Conservation (phyloP, 345 rosid genomes). For the Leavenworthia alabamica region DNA sequence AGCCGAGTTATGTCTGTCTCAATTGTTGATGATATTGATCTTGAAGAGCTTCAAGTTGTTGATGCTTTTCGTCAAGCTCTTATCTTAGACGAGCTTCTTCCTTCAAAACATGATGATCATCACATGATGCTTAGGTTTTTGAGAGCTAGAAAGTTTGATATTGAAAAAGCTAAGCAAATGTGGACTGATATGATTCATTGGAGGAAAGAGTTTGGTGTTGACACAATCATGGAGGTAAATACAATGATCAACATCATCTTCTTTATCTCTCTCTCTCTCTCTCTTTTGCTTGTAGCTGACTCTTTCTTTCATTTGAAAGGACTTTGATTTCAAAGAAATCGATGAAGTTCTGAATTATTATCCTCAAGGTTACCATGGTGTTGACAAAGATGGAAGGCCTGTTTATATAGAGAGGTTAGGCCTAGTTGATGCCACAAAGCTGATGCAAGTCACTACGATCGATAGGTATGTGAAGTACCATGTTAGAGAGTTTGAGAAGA, state of each 20-base stretch:
- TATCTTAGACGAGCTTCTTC: conserved; percentile 69
- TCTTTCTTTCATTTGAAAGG: conserved; percentile 35
- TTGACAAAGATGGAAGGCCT: conserved; percentile 87
- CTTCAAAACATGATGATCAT: conserved; percentile 69
- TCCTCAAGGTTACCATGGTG: conserved; percentile 92
- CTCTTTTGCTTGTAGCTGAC: too few relatives aligned
- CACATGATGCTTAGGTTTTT: conserved; percentile 89
- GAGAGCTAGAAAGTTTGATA: conserved; percentile 80
- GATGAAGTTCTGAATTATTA: conserved; percentile 71
- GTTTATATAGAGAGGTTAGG: conserved; percentile 81
- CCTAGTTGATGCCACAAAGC: conserved; percentile 70
- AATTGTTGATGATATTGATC: conserved; percentile 53
- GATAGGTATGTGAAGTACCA: conserved; percentile 85
- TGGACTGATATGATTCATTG: conserved; percentile 86
- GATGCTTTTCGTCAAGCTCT: conserved; percentile 87
- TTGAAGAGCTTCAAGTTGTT: conserved; percentile 76
- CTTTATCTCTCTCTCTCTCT: background rate
- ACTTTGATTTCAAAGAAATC: conserved; percentile 70
- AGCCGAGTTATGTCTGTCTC: conserved; percentile 64
- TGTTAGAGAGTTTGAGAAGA: conserved; percentile 78
- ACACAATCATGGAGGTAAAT: conserved; percentile 67
- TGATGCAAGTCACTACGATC: conserved; percentile 82
- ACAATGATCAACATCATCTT: background rate
- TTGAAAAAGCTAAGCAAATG: conserved; percentile 87
- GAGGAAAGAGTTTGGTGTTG: conserved; percentile 79